These are phyloP conservation scores for Cucurbita argyrosperma DNA, from an alignment of 306 rosid species.

Conservation along the genomic window DNA sequence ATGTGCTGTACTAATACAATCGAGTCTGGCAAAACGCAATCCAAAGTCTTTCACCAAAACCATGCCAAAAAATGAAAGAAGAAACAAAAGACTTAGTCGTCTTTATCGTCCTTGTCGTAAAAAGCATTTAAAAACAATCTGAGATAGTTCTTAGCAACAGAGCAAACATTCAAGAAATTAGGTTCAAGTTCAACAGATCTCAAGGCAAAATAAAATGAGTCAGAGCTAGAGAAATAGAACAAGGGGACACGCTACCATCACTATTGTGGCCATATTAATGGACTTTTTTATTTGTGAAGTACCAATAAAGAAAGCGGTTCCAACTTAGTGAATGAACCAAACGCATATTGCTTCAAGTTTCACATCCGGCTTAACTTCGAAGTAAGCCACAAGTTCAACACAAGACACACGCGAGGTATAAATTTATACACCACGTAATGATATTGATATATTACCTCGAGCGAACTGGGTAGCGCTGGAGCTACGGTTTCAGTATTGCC, in stretches of 20 bases:
- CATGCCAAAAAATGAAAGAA: neutral
- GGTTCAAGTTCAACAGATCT: neutral
- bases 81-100: neutral
- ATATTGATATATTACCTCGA: constrained; percentile 38
- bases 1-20: neutral
- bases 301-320: neutral
- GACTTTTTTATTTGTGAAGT: neutral
- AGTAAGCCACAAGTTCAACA: neutral
- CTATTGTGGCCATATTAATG: neutral
- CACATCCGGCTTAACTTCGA: neutral
- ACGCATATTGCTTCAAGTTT: neutral
- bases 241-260: neutral
- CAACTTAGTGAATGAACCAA: neutral
- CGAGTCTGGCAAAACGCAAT: neutral
- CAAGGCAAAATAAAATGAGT: neutral
- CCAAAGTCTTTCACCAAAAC: neutral
- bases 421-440: neutral
- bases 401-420: neutral
- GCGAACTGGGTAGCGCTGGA: constrained; percentile 34
- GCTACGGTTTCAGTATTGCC: constrained; percentile 57
- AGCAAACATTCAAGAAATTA: neutral
- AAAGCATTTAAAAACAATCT: neutral
- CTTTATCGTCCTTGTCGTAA: neutral
- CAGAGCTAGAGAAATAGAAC: neutral
- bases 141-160: neutral